Evolutionary conservation across 257 asterid genomes (phyloP), one percentile per base, ranked within the genome.

Genomic region (Hygrophila difformis): DNA sequence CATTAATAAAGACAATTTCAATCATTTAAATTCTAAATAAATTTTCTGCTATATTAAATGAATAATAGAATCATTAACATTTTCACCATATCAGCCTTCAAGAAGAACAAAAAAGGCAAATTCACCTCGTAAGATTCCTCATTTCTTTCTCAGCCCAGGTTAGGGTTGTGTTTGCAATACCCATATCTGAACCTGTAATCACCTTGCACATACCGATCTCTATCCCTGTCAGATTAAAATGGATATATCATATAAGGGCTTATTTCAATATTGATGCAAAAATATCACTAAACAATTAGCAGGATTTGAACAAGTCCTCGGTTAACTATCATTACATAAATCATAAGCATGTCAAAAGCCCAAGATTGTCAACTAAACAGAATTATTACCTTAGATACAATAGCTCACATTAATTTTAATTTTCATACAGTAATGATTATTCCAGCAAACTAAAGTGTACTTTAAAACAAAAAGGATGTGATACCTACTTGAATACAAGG

Each of bases 121-220:
- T 38, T 37, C 57, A 89, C 96, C 96, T 85, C 93, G n/a, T n/a
- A n/a, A n/a, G n/a, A n/a, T n/a, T n/a, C n/a, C n/a, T n/a, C n/a
- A n/a, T n/a, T n/a, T n/a, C 98, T 62, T 89, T 89, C 75, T 89
- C 96, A 56, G 98, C 94, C 98, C 96, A 89, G 19, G 96, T 82
- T 65, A 20, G 98, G 98, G 61, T 89, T 89, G 71, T 79, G 89
- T 77, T 82, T 89, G 79, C 98, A 85, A 67, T 85, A 85, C 53
- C 92, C 94, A 63, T 68, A 60, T 74, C 96, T 72, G 57, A 89
- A 89, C 44, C 94, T 76, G 55, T 79, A 89, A 69, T 89, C 96
- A 53, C 98, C 98, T 65, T 89, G 96, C 31, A 89, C n/a, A n/a
- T n/a, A n/a, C n/a, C n/a, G n/a, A n/a, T n/a, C n/a, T n/a, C n/a